phyloP scores from a whole-genome alignment of 148 eudicot genomes.

The Arctostaphylos glauca region DNA sequence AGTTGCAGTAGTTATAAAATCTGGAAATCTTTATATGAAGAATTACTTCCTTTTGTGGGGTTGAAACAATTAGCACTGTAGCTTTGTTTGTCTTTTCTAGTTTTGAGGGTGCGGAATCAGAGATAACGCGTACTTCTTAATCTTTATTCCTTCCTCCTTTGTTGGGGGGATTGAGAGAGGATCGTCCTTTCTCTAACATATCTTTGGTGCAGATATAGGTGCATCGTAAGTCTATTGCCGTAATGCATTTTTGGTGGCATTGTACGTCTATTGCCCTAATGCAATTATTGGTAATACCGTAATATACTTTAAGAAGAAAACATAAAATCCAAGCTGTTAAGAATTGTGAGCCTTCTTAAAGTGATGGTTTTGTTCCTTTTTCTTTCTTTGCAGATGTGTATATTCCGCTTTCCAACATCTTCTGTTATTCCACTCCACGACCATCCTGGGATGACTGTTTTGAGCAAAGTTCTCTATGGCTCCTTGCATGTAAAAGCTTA shows the following conservation, averaged over 20 bases:
- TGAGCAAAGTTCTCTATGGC: constrained; percentile 94
- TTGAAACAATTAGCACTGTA: neutral
- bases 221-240: too few species aligned
- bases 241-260: too few species aligned
- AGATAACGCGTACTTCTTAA: too few species aligned
- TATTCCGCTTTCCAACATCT: constrained; percentile 87
- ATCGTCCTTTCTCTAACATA: too few species aligned
- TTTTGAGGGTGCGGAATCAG: neutral
- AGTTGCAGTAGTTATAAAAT: neutral
- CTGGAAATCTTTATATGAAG: neutral
- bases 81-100: neutral
- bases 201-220: too few species aligned
- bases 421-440: constrained; percentile 95
- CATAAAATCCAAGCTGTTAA: neutral
- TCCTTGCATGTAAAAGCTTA: constrained; percentile 94
- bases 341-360: constrained; percentile 5
- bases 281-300: too few species aligned
- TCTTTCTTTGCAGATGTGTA: constrained; percentile 76
- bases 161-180: too few species aligned
- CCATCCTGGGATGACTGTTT: constrained; percentile 96
- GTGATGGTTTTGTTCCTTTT: neutral
- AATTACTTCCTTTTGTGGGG: neutral
- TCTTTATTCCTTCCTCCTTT: too few species aligned
- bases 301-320: too few species aligned
- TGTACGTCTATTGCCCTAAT: too few species aligned